These are phyloP conservation scores for Naegleria lovaniensis DNA, from an alignment of 208 protist species.

Conservation along the genomic window DNA sequence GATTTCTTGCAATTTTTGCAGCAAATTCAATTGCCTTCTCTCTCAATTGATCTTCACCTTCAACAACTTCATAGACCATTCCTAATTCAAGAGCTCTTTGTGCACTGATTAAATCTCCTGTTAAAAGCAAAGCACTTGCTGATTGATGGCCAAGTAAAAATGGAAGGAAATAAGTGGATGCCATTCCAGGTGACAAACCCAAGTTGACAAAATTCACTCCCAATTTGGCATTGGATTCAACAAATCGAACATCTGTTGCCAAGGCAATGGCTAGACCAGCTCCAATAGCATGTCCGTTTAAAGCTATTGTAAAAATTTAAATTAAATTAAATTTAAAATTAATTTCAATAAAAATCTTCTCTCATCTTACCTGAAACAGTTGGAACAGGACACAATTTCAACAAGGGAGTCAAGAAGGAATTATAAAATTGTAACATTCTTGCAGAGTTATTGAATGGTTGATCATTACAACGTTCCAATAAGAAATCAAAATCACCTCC, in stretches of 20 bases:
- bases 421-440: conserved; percentile 40
- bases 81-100: conserved; percentile 47
- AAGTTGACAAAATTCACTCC: conserved; percentile 54
- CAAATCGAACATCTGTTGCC: conserved; percentile 53
- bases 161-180: conserved; percentile 48
- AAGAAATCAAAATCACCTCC: conserved; percentile 61
- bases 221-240: conserved; percentile 41
- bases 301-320: conserved; percentile 34
- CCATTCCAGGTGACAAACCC: conserved; percentile 52
- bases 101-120: conserved; percentile 43
- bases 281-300: conserved; percentile 57
- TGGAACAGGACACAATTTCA: background rate
- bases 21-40: background rate
- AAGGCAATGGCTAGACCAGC: conserved; percentile 55
- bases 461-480: conserved; percentile 33
- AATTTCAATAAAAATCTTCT: conserved; percentile 48
- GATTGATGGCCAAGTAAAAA: conserved; percentile 46
- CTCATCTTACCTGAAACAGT: background rate
- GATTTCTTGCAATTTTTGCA: background rate
- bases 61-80: conserved; percentile 38
- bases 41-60: background rate
- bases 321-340: conserved; percentile 44
- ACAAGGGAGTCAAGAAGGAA: background rate
- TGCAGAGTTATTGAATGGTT: conserved; percentile 17
- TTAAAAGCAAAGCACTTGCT: conserved; percentile 47